Percentiles rank a stretch among this genome's conserved stretches.
These are phyloP conservation scores for Biscogniauxia mediterranea DNA, from an alignment of 2,329 filamentous ascomycete species.

Conservation along the genomic window DNA sequence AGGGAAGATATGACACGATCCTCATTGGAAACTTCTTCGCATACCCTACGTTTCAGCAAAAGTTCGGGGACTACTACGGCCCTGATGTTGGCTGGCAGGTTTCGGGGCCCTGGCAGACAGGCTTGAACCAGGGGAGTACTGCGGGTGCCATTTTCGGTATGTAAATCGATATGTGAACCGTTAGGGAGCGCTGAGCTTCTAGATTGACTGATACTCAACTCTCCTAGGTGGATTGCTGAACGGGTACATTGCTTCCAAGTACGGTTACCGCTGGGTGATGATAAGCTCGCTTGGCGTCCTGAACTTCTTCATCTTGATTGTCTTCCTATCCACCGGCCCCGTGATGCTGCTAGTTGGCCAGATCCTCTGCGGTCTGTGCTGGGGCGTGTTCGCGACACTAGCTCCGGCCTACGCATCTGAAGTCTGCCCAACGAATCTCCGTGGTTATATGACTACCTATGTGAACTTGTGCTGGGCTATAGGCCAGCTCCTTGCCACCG, in stretches of 20 bases:
- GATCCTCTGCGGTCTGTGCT: slow-evolving; percentile 31
- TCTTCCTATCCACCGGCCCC: slow-evolving; percentile 26
- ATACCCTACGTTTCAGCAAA: slow-evolving; percentile 31
- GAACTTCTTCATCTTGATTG: slow-evolving; percentile 30
- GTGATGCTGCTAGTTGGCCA: slow-evolving; percentile 28
- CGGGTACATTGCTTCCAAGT: slow-evolving; percentile 29
- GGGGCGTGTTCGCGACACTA: slow-evolving; percentile 33
- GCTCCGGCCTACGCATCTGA: slow-evolving; percentile 37
- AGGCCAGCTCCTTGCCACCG: slow-evolving; percentile 41
- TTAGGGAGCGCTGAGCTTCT: neutral
- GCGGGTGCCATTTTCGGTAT: slow-evolving; percentile 31
- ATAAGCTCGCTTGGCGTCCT: slow-evolving; percentile 28
- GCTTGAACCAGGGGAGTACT: slow-evolving; percentile 30
- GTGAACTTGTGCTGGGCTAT: slow-evolving; percentile 48
- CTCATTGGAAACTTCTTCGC: slow-evolving; percentile 33
- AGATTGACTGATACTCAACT: neutral
- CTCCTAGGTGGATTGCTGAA: slow-evolving; percentile 30
- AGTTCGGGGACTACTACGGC: slow-evolving; percentile 29
- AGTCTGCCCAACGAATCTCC: slow-evolving; percentile 33
- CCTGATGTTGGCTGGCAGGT: slow-evolving; percentile 25
- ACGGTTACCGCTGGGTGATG: slow-evolving; percentile 32
- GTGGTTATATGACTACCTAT: slow-evolving; percentile 41
- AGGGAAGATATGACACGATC: slow-evolving; percentile 29
- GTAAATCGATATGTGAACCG: slow-evolving; percentile 1
- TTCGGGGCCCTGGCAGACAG: slow-evolving; percentile 30